A percentile compares a stretch with the other conserved stretches of the same genome.
phyloP scores from a whole-genome alignment of 23 red algal species.

The Gracilaria caudata region DNA sequence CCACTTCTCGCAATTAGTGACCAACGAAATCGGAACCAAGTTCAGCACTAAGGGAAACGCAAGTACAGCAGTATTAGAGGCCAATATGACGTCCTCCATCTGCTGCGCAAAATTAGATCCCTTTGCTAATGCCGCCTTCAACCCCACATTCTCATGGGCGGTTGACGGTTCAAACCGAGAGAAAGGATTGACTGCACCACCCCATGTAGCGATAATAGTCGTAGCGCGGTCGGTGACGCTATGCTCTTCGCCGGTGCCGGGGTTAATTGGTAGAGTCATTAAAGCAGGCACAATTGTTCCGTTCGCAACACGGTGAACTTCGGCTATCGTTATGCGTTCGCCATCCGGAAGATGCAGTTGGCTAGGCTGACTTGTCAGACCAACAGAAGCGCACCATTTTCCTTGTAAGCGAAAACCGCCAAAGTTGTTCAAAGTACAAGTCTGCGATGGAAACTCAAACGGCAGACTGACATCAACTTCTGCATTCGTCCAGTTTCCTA shows the following conservation, averaged over 20 bases:
- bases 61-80: constrained; percentile 28
- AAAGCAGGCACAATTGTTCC: constrained; percentile 6
- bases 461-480: background rate
- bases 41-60: constrained; percentile 41
- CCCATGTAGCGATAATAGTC: constrained; percentile 25
- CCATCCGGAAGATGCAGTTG: constrained; percentile 16
- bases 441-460: constrained; percentile 2
- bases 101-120: constrained; percentile 11
- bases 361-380: constrained; percentile 5
- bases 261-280: constrained; percentile 32
- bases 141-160: background rate
- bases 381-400: constrained; percentile 7
- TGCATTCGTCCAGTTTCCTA: constrained; percentile 16
- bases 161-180: background rate
- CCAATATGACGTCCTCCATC: constrained; percentile 23
- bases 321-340: background rate
- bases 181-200: constrained; percentile 8
- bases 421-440: constrained; percentile 1
- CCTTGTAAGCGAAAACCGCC: constrained; percentile 7
- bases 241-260: constrained; percentile 3
- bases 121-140: constrained; percentile 12
- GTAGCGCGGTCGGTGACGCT: constrained; percentile 22
- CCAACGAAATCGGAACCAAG: constrained; percentile 27
- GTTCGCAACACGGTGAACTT: background rate
- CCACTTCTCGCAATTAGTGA: background rate